These are phyloP conservation scores for Candida silvicultrix DNA, from an alignment of 805 yeast species.

Conservation along the genomic window DNA sequence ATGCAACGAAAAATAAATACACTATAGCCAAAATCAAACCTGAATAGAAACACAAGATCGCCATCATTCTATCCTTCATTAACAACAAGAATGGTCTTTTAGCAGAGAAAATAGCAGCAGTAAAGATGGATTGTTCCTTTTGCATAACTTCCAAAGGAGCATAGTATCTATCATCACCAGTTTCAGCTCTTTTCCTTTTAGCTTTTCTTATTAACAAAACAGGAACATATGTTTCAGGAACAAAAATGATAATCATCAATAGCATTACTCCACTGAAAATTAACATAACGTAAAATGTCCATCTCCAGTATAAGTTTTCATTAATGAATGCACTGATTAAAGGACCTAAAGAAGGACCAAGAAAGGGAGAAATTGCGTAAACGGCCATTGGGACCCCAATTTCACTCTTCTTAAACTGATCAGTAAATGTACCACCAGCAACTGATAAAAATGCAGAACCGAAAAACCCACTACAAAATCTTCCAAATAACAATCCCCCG, in stretches of 20 bases:
- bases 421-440: conserved; percentile 75
- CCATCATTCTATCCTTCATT: conserved; percentile 48
- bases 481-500: conserved; percentile 56
- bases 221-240: conserved; percentile 64
- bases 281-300: conserved; percentile 62
- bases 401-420: conserved; percentile 52
- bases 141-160: conserved; percentile 33
- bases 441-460: conserved; percentile 72
- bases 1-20: conserved; percentile 60
- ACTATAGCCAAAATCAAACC: conserved; percentile 54
- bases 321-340: conserved; percentile 50
- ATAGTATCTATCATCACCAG: conserved; percentile 44
- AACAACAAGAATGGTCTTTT: conserved; percentile 47
- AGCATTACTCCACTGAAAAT: conserved; percentile 58
- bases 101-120: conserved; percentile 38
- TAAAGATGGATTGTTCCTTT: conserved; percentile 33
- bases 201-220: conserved; percentile 47
- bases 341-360: conserved; percentile 72
- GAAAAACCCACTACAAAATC: conserved; percentile 65
- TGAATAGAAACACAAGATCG: conserved; percentile 46
- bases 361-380: conserved; percentile 55
- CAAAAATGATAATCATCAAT: conserved; percentile 34
- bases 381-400: conserved; percentile 68
- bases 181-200: conserved; percentile 39
- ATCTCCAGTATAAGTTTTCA: conserved; percentile 49